phyloP scores from a whole-genome alignment of 495 filamentous ascomycete genomes.

The Thermothielavioides terrestris region DNA sequence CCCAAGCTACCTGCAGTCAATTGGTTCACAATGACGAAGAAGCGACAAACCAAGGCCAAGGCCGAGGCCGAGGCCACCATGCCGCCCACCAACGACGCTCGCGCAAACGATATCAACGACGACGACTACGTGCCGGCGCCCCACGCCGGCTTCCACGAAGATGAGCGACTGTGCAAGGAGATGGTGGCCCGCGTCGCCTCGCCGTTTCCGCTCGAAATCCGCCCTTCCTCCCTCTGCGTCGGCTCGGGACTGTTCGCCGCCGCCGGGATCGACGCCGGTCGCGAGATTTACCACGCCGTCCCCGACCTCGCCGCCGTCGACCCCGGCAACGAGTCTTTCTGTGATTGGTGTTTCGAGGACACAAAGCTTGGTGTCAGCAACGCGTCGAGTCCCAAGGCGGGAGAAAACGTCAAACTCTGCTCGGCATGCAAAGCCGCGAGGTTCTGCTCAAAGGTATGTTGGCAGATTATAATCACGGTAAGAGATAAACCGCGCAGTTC shows the following conservation, averaged over 20 bases:
- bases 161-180: slow-evolving; percentile 9
- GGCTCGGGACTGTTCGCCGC: slow-evolving; percentile 19
- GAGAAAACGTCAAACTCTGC: slow-evolving; percentile 47
- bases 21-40: too few species aligned
- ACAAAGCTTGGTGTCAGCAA: background rate
- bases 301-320: slow-evolving; percentile 11
- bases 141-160: slow-evolving; percentile 6
- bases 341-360: slow-evolving; percentile 15
- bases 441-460: slow-evolving; percentile 56
- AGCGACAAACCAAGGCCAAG: too few species aligned
- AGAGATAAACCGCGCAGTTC: background rate
- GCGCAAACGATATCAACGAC: background rate
- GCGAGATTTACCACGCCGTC: slow-evolving; percentile 18
- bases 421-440: slow-evolving; percentile 51
- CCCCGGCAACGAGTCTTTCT: slow-evolving; percentile 1
- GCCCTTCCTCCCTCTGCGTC: slow-evolving; percentile 4
- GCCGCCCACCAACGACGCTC: background rate
- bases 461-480: background rate
- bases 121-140: slow-evolving; percentile 7
- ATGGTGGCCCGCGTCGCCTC: slow-evolving; percentile 8
- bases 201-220: slow-evolving; percentile 10
- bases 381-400: background rate
- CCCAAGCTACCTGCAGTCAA: background rate
- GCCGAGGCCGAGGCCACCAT: background rate
- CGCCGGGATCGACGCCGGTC: slow-evolving; percentile 1